Base-by-base conservation (phyloP, 2,329 filamentous ascomycete species). In the Trichoderma citrinoviride region DNA sequence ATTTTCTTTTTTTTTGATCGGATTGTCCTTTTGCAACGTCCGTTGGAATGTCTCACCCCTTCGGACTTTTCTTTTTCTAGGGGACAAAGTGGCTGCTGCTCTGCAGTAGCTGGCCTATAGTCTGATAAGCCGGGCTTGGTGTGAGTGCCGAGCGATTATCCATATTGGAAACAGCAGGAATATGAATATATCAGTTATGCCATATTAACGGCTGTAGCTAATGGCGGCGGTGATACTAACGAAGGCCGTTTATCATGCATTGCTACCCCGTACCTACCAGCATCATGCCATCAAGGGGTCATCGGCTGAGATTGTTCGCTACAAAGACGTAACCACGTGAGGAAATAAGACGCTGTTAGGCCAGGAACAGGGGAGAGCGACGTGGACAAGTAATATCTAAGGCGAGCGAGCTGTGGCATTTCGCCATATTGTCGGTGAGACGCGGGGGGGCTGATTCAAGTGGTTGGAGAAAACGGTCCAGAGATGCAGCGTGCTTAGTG, bases 391-490 rank as follows among this genome's bases (percentile, higher is more conserved):
- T 60, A n/a, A 23, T 40, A 37, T 12, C 8, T 5, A 37, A 33
- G 40, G 8, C 8, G 56, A 17, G 25, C 5, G 7, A 37, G 21
- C 33, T n/a, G 56, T 27, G 14, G 56, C 37, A 61, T 61, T 52
- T 52, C 56, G 47, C 57, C 57, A 61, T 52, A 52, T 49, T 61
- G 57, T 61, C 57, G 57, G 57, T 61, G 57, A 61, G 57, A 27
- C 23, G 33, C 33, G 33, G 33, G 21, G 44, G 55, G 21, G 56
- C 46, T 17, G 56, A 14, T 29, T 17, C 15, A 23, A 61, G 33
- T 61, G 56, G 57, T 50, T 50, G 29, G 46, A 41, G 33, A 61
- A 37, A 37, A 29, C 2, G 7, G 27, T 5, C 27, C 27, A 29
- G 27, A 29, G 33, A 37, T 37, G 33, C 33, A 37, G 33, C 33